Conservation (phyloP, 371 early-diverging fungal genomes). For the Mortierella sp. region DNA sequence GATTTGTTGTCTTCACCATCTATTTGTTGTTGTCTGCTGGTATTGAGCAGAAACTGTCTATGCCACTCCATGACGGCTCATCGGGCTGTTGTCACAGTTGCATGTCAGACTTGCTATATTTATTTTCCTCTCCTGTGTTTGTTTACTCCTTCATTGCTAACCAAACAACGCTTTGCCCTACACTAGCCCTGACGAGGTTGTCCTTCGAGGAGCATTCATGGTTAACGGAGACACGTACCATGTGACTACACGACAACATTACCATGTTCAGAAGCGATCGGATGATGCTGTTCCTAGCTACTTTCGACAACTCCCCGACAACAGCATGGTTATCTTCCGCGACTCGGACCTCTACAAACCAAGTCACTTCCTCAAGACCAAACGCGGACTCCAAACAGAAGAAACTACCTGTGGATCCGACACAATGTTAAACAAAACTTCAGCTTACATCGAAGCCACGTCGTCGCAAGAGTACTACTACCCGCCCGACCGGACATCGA, state of each 20-base stretch:
- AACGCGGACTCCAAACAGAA: not conserved
- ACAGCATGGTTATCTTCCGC: conserved; percentile 72
- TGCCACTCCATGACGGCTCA: not conserved
- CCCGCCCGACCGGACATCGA: conserved; percentile 40
- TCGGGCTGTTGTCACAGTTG: not conserved
- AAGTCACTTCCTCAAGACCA: conserved; percentile 3
- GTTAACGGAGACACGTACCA: conserved; percentile 69
- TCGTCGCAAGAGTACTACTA: conserved; percentile 39
- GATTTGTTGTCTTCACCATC: not conserved
- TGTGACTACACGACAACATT: conserved; percentile 71
- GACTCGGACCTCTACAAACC: conserved; percentile 66
- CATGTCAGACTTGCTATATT: not conserved
- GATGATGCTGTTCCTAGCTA: conserved; percentile 63
- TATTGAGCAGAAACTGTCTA: too few relatives aligned
- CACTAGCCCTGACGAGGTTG: conserved; percentile 50
- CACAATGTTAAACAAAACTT: not conserved
- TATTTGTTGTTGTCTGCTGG: not conserved
- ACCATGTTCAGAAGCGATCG: conserved; percentile 65
- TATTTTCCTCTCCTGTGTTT: not conserved
- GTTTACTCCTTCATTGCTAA: not conserved
- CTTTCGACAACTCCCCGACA: conserved; percentile 5
- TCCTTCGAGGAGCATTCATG: conserved; percentile 77
- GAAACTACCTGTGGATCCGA: not conserved
- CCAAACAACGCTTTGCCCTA: conserved; percentile 11
- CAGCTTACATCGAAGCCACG: not conserved